phyloP scores from a whole-genome alignment of 2,329 filamentous ascomycete genomes.

The Falciphora oryzae region DNA sequence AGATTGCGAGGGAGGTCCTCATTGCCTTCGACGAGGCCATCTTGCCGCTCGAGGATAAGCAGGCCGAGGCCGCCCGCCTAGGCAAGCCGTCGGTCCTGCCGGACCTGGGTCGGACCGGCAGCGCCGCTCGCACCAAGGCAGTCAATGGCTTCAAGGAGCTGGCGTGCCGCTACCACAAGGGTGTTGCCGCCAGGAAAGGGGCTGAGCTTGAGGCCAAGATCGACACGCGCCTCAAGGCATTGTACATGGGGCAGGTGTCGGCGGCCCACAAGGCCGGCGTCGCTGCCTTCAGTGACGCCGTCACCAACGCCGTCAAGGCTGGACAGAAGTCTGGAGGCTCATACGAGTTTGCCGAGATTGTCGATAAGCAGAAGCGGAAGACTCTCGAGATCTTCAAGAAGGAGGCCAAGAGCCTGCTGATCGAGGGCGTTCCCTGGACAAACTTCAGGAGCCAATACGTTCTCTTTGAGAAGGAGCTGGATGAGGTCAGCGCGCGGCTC shows the following conservation, averaged over 20 bases:
- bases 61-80: constrained; percentile 65
- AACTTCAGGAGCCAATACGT: constrained; percentile 75
- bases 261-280: constrained; percentile 89
- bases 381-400: constrained; percentile 69
- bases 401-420: constrained; percentile 67
- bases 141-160: constrained; percentile 83
- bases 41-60: constrained; percentile 76
- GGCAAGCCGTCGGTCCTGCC: constrained; percentile 69
- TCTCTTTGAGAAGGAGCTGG: constrained; percentile 84
- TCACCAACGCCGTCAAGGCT: constrained; percentile 78
- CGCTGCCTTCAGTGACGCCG: constrained; percentile 76
- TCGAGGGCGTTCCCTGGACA: constrained; percentile 81
- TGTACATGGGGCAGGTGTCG: constrained; percentile 83
- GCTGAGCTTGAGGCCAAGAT: constrained; percentile 81
- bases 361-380: constrained; percentile 72
- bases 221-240: constrained; percentile 77
- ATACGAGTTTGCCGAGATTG: constrained; percentile 96
- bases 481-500: constrained; percentile 77
- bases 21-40: constrained; percentile 78
- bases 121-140: constrained; percentile 62
- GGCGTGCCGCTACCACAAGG: constrained; percentile 94
- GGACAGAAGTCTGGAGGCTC: constrained; percentile 86
- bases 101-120: constrained; percentile 70
- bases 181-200: constrained; percentile 81
- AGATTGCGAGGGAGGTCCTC: constrained; percentile 87